Conservation (phyloP, 2,329 filamentous ascomycete genomes). For the Didymella pinodella region DNA sequence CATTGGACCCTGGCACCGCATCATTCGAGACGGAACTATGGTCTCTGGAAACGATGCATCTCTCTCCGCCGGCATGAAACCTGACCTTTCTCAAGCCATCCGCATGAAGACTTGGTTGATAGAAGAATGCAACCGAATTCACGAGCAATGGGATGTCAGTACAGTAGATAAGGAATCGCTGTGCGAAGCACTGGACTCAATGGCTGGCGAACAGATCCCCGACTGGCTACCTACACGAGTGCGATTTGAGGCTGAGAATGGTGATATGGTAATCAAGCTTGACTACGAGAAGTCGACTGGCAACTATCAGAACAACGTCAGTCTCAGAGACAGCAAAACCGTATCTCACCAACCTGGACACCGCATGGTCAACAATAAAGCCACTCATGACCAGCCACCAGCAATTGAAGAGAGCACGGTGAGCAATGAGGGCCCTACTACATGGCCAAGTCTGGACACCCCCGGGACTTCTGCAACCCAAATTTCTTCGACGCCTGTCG, state of each 20-base stretch:
- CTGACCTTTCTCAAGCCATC: constrained; percentile 22
- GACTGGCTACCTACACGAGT: constrained; percentile 41
- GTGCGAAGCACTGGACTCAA: constrained; percentile 32
- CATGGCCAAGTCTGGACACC: background rate
- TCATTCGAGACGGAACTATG: constrained; percentile 19
- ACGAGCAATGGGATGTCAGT: constrained; percentile 35
- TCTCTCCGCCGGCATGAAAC: background rate
- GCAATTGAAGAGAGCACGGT: background rate
- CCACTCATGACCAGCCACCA: background rate
- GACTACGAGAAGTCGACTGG: constrained; percentile 33
- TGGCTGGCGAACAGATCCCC: constrained; percentile 39
- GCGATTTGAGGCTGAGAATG: constrained; percentile 39
- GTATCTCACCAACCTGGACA: background rate
- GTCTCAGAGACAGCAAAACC: constrained; percentile 18
- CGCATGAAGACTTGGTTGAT: constrained; percentile 38
- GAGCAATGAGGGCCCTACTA: background rate
- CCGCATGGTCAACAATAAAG: constrained; percentile 4
- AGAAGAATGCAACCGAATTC: constrained; percentile 33
- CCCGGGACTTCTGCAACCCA: background rate
- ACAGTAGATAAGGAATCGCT: constrained; percentile 31
- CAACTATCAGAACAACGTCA: constrained; percentile 17
- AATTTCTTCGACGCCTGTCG: background rate
- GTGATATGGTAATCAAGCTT: constrained; percentile 42
- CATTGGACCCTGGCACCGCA: constrained; percentile 38
- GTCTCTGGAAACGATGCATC: background rate